Evolutionary conservation across 208 protist genomes (phyloP).

Genomic region (Acanthamoeba royreba): DNA sequence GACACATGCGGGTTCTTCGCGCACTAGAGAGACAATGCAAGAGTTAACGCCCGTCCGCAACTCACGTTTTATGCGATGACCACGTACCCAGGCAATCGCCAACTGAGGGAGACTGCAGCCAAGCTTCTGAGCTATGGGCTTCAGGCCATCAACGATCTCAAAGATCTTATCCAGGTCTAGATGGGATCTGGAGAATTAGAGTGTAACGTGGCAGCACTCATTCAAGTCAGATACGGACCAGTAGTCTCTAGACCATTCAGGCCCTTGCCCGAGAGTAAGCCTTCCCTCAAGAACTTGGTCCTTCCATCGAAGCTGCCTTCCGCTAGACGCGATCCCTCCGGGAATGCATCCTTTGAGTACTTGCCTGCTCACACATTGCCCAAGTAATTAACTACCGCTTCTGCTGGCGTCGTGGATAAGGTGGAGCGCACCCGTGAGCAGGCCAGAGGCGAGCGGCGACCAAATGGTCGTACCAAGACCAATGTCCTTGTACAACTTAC

Average conservation of each 20-base stretch:
- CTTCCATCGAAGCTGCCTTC: conserved; percentile 25
- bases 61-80: too few relatives aligned
- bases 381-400: background rate
- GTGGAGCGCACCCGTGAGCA: conserved; percentile 66
- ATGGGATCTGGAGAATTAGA: background rate
- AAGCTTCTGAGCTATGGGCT: conserved; percentile 62
- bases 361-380: background rate
- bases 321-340: conserved; percentile 45
- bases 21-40: background rate
- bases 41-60: background rate
- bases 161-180: background rate
- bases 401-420: background rate
- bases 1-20: conserved; percentile 34
- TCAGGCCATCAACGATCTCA: conserved; percentile 35
- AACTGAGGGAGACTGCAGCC: conserved; percentile 58
- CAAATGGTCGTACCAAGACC: conserved; percentile 60
- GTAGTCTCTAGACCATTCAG: background rate
- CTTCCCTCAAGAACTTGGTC: background rate
- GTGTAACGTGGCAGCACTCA: background rate
- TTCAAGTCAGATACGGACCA: background rate
- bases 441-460: conserved; percentile 62
- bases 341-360: background rate
- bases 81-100: conserved; percentile 58
- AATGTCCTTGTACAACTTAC: conserved; percentile 47
- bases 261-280: background rate